Evolutionary conservation across 1,284 basidiomycete genomes (phyloP).

Genomic region (Tilletia caries): DNA sequence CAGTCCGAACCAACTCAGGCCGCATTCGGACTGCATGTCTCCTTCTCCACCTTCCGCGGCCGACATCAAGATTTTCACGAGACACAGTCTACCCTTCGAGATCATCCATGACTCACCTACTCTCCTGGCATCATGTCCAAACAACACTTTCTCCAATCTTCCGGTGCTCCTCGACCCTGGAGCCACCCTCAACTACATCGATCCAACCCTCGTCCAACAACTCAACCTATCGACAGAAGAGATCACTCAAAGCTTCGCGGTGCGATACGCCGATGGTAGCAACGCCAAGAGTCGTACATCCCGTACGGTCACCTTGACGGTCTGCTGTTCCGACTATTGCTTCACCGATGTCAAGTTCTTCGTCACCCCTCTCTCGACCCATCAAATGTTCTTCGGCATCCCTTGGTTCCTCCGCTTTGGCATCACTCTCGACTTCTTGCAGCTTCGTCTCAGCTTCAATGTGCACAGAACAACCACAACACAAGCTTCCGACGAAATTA

Average conservation of each 20-base stretch:
- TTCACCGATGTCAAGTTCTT: slow-evolving; percentile 1
- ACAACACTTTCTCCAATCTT: not conserved
- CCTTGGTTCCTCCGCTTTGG: slow-evolving; percentile 1
- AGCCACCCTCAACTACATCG: not conserved
- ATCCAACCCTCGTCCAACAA: not conserved
- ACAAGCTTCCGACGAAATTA: not conserved
- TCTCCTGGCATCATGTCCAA: not conserved
- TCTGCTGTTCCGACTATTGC: not conserved
- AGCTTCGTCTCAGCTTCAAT: not conserved
- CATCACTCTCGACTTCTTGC: not conserved
- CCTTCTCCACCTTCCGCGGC: not conserved
- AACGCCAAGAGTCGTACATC: not conserved
- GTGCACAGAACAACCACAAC: not conserved
- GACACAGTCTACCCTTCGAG: not conserved
- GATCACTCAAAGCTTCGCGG: not conserved
- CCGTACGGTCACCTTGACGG: not conserved
- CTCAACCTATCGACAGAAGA: not conserved
- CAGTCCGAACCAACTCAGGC: not conserved
- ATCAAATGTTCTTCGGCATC: slow-evolving; percentile 5
- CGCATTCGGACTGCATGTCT: not conserved
- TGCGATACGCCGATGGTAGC: not conserved
- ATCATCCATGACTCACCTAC: not conserved
- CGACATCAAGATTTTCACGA: too few relatives aligned
- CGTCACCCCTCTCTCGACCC: slow-evolving; percentile 1
- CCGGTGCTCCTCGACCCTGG: not conserved